Conservation (phyloP, 139 green algal genomes). For the Zygnema circumcarinatum region DNA sequence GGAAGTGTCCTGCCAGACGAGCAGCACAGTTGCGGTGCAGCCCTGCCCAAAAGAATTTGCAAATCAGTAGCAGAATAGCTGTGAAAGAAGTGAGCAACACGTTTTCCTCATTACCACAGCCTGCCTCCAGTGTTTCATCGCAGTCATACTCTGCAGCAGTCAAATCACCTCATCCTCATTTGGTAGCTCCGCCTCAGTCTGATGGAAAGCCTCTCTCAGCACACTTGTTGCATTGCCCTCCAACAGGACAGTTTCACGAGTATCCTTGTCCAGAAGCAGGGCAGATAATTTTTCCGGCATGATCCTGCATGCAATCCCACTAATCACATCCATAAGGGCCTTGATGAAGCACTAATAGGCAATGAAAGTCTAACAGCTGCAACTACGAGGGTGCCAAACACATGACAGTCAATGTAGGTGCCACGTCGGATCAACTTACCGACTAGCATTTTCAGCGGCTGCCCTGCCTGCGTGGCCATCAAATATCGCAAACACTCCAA, state of each 20-base stretch:
- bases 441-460: conserved; percentile 43
- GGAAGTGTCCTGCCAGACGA: conserved; percentile 66
- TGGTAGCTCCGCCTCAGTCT: conserved; percentile 45
- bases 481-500: conserved; percentile 57
- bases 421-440: conserved; percentile 47
- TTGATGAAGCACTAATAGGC: background rate
- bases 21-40: conserved; percentile 77
- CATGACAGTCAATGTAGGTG: conserved; percentile 33
- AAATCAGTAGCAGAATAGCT: too few species aligned
- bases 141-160: too few species aligned
- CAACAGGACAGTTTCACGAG: conserved; percentile 29
- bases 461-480: conserved; percentile 35
- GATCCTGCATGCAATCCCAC: conserved; percentile 41
- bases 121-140: too few species aligned
- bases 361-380: background rate
- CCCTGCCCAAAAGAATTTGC: too few species aligned
- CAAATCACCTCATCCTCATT: conserved; percentile 53
- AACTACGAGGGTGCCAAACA: background rate
- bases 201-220: conserved; percentile 37
- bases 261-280: conserved; percentile 3
- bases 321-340: background rate
- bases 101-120: too few species aligned
- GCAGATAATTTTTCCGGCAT: conserved; percentile 41
- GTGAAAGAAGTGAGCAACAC: too few species aligned
- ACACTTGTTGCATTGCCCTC: conserved; percentile 33